Evolutionary conservation across 805 yeast genomes (phyloP).

Genomic region (Nakazawaea molendinolei): DNA sequence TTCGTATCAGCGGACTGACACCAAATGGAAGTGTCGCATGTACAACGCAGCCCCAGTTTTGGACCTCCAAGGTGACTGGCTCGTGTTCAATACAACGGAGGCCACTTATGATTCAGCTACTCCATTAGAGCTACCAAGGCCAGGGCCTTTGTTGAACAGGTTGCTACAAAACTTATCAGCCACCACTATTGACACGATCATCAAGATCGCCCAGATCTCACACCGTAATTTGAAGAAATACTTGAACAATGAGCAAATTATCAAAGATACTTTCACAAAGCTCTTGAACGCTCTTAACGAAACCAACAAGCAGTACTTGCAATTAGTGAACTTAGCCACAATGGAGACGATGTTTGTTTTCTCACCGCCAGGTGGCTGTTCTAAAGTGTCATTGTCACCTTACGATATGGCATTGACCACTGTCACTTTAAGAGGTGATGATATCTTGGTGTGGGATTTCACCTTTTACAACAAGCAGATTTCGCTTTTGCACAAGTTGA

Average conservation of each 20-base stretch:
- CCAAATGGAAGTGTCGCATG: neutral
- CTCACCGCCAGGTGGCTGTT: conserved; percentile 57
- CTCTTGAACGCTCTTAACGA: conserved; percentile 23
- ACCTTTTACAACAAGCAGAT: conserved; percentile 44
- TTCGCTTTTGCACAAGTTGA: conserved; percentile 48
- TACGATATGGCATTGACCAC: conserved; percentile 52
- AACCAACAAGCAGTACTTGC: conserved; percentile 25
- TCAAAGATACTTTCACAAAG: conserved; percentile 21
- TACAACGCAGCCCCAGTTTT: conserved; percentile 34
- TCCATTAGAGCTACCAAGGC: conserved; percentile 39
- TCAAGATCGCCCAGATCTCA: conserved; percentile 42
- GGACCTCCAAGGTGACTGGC: conserved; percentile 44
- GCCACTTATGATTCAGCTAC: conserved; percentile 25
- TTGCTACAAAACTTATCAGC: conserved; percentile 43
- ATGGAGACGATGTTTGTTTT: conserved; percentile 35
- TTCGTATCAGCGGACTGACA: too few species aligned
- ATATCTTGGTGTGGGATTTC: conserved; percentile 57
- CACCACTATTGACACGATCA: conserved; percentile 45
- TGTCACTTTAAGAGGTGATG: conserved; percentile 53
- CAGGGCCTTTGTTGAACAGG: conserved; percentile 40
- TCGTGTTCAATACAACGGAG: conserved; percentile 26
- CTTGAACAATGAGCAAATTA: conserved; percentile 17
- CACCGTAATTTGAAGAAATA: conserved; percentile 35
- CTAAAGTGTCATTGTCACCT: conserved; percentile 54
- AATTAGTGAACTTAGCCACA: conserved; percentile 40